phyloP scores from a whole-genome alignment of 1,284 basidiomycete species.

The Leccinum huronense region DNA sequence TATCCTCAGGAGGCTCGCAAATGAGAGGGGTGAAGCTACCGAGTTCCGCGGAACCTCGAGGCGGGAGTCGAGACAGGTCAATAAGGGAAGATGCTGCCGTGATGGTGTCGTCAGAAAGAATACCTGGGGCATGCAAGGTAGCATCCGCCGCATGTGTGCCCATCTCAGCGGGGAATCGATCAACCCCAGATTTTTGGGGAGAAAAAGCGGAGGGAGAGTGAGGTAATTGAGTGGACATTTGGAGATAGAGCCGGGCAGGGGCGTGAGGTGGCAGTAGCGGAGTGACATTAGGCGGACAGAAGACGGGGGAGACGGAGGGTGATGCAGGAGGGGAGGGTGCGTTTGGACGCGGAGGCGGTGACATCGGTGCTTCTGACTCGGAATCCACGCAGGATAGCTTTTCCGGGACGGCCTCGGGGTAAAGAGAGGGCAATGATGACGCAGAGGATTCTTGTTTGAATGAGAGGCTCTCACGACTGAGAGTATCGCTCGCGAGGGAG shows the following conservation, averaged over 20 bases:
- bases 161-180: conserved; percentile 22
- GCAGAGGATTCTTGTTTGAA: neutral
- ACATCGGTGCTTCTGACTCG: conserved; percentile 22
- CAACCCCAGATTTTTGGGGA: conserved; percentile 31
- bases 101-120: conserved; percentile 15
- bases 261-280: conserved; percentile 15
- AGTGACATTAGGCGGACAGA: conserved; percentile 18
- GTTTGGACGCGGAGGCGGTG: conserved; percentile 24
- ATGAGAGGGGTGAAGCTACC: conserved; percentile 29
- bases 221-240: conserved; percentile 32
- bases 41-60: conserved; percentile 29
- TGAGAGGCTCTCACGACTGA: conserved; percentile 22
- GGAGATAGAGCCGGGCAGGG: conserved; percentile 29
- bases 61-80: conserved; percentile 14
- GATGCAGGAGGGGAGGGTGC: conserved; percentile 21
- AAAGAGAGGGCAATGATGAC: conserved; percentile 15
- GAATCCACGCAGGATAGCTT: conserved; percentile 21
- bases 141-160: conserved; percentile 18
- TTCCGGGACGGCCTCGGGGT: conserved; percentile 25
- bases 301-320: conserved; percentile 16
- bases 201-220: conserved; percentile 21
- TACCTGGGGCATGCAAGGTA: conserved; percentile 19
- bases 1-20: conserved; percentile 34
- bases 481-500: neutral
- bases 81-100: conserved; percentile 24